Evolutionary conservation across 768 basidiomycete species (phyloP).

Genomic region (Serendipita sp.): DNA sequence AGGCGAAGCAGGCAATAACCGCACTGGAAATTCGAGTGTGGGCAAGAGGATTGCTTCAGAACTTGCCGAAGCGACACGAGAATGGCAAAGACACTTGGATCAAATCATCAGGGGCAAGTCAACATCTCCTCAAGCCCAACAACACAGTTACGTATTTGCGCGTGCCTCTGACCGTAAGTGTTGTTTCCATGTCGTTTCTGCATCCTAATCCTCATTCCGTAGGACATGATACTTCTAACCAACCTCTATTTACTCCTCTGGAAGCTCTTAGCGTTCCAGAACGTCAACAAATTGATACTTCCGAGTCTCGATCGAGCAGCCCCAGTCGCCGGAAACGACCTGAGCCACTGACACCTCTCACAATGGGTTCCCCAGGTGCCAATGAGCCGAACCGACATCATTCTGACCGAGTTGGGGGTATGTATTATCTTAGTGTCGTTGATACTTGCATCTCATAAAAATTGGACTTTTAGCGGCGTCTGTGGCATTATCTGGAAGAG

Average conservation of each 20-base stretch:
- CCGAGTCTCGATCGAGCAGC: background rate
- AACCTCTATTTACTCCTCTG: too few relatives aligned
- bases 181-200: too few relatives aligned
- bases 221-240: too few relatives aligned
- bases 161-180: too few relatives aligned
- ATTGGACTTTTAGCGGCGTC: background rate
- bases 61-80: background rate
- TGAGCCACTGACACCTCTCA: background rate
- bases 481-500: background rate
- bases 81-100: background rate
- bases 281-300: background rate
- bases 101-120: background rate
- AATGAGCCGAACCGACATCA: background rate
- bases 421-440: too few relatives aligned
- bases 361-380: background rate
- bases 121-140: background rate
- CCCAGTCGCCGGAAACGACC: background rate
- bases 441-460: too few relatives aligned
- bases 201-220: too few relatives aligned
- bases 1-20: slow-evolving; percentile 8
- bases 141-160: too few relatives aligned
- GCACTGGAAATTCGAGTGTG: slow-evolving; percentile 4
- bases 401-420: background rate
- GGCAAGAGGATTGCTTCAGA: slow-evolving; percentile 7
- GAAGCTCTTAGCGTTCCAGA: too few relatives aligned